Evolutionary conservation across 257 asterid species (phyloP).

Genomic region (Anisodus tanguticus): DNA sequence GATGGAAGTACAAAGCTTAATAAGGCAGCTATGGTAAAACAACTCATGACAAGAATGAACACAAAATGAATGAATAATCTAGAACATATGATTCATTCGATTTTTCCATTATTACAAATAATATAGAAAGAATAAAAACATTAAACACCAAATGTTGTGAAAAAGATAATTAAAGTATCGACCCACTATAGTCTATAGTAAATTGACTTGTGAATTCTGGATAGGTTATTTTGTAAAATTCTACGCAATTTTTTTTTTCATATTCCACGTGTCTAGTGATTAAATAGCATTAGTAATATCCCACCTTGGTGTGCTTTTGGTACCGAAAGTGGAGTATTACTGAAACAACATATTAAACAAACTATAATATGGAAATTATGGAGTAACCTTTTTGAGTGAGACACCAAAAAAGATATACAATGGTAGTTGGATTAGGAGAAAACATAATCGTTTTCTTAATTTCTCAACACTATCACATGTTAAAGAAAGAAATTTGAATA

Average conservation of each 20-base stretch:
- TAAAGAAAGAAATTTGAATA: conserved; percentile 20
- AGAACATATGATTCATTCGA: background rate
- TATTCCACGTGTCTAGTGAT: background rate
- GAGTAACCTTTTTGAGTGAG: background rate
- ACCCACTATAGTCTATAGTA: too few relatives aligned
- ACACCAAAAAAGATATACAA: background rate
- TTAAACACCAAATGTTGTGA: background rate
- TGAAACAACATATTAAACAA: conserved; percentile 4
- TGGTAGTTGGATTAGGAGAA: conserved; percentile 19
- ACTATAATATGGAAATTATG: background rate
- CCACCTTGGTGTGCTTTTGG: background rate
- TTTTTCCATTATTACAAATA: background rate
- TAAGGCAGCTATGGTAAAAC: background rate
- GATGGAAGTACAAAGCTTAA: too few relatives aligned
- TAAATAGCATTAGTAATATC: background rate
- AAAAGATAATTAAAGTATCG: too few relatives aligned
- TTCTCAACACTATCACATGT: background rate
- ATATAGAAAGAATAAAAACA: too few relatives aligned
- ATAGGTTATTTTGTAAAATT: too few relatives aligned
- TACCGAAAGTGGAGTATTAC: background rate
- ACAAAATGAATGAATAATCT: background rate
- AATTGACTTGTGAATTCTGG: too few relatives aligned
- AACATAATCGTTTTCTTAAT: background rate
- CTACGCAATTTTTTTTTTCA: background rate
- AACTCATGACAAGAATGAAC: background rate